Evolutionary conservation across 2,329 filamentous ascomycete species (phyloP).

Genomic region (Diaporthe sp.): DNA sequence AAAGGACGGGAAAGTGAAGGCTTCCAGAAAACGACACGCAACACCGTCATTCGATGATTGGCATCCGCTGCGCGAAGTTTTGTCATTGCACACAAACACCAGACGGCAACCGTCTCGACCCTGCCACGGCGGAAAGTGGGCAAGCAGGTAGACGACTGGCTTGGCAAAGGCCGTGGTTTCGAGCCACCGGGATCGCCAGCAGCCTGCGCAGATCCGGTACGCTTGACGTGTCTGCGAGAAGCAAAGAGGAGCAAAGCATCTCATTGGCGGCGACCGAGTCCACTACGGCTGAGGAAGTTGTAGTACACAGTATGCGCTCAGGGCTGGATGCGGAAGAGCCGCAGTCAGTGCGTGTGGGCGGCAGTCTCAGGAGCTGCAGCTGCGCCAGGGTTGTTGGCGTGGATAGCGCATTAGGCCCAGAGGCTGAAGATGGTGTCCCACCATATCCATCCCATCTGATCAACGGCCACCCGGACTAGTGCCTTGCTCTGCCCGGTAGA

Average conservation of each 20-base stretch:
- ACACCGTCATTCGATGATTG: slow-evolving; percentile 22
- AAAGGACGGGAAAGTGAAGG: slow-evolving; percentile 1
- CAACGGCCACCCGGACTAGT: not conserved
- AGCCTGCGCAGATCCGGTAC: slow-evolving; percentile 26
- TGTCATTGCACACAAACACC: slow-evolving; percentile 21
- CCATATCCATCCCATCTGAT: slow-evolving; percentile 3
- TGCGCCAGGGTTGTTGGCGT: not conserved
- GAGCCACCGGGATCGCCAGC: slow-evolving; percentile 31
- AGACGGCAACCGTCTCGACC: slow-evolving; percentile 28
- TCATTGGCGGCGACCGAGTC: not conserved
- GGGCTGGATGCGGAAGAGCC: slow-evolving; percentile 4
- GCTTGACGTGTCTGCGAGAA: not conserved
- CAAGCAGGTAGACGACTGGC: not conserved
- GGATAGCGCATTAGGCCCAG: not conserved
- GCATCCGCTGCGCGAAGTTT: slow-evolving; percentile 10
- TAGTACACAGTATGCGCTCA: not conserved
- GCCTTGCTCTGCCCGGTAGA: slow-evolving; percentile 5
- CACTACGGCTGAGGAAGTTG: not conserved
- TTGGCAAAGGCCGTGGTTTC: slow-evolving; percentile 15
- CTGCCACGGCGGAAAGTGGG: slow-evolving; percentile 8
- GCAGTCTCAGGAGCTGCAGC: slow-evolving; percentile 28
- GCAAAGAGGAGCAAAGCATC: not conserved
- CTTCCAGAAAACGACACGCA: slow-evolving; percentile 8
- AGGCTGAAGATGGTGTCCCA: not conserved
- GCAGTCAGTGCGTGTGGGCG: slow-evolving; percentile 23